Evolutionary conservation across 768 basidiomycete species (phyloP).

Genomic region (Mycena belliarum): DNA sequence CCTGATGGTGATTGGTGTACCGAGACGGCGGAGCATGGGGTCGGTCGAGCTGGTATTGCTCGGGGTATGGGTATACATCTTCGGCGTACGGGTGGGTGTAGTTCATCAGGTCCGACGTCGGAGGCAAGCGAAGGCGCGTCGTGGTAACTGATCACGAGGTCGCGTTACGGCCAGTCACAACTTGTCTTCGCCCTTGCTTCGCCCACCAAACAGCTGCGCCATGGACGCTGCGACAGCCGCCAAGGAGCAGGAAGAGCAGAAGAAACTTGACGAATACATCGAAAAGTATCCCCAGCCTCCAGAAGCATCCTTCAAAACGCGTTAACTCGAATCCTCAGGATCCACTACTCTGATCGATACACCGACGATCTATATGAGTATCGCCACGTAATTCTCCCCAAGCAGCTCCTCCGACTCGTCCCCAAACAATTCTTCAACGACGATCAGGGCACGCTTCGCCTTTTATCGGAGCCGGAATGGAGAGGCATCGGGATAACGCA

Average conservation of each 20-base stretch:
- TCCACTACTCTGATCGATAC: constrained; percentile 90
- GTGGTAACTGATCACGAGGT: background rate
- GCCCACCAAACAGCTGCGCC: background rate
- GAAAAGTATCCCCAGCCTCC: constrained; percentile 54
- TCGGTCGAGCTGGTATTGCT: background rate
- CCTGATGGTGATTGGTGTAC: constrained; percentile 1
- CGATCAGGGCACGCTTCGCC: constrained; percentile 71
- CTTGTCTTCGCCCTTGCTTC: background rate
- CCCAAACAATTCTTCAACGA: constrained; percentile 86
- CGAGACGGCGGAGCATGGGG: background rate
- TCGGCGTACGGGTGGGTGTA: background rate
- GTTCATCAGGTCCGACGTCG: background rate
- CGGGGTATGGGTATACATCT: background rate
- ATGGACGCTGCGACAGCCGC: constrained; percentile 8
- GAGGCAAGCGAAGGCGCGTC: background rate
- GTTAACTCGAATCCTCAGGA: constrained; percentile 45
- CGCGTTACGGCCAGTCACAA: background rate
- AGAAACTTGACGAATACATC: constrained; percentile 73
- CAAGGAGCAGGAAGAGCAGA: constrained; percentile 42
- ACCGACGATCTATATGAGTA: constrained; percentile 93
- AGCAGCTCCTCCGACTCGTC: constrained; percentile 90
- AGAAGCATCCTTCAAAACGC: constrained; percentile 11
- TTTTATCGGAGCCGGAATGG: constrained; percentile 90
- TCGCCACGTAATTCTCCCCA: constrained; percentile 95
- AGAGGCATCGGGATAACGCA: constrained; percentile 95